Base-by-base conservation (phyloP, 2,329 filamentous ascomycete genomes). In the Fusarium sambucinum region DNA sequence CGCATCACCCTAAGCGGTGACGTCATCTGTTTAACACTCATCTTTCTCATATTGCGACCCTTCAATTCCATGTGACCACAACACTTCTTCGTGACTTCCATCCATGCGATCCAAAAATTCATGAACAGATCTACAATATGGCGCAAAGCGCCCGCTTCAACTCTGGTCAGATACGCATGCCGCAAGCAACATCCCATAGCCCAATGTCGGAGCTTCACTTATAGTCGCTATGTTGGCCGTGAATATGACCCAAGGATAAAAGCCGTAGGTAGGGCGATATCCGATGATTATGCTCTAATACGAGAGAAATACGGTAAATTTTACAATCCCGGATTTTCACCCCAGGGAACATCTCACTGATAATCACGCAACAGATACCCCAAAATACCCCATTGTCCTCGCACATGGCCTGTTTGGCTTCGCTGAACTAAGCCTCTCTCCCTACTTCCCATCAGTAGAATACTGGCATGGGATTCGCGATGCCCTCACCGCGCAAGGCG, bases 401-500 rank as follows among this genome's bases (percentile, higher is more conserved):
- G 88, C 88, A 53, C 89, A 90, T 73, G 89, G 89, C 57, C 81
- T 91, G 48, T 80, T 90, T 52, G 89, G 89, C 71, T 91, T 90
- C 74, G 82, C 86, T 37, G 84, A 89, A 73, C 80, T 90, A 23
- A 80, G 78, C 35, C 74, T 89, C 17, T 81, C 80, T 14, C 80
- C 83, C 2, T 80, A 81, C 69, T 78, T 90, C 4, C 87, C 87
- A 1, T 77, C 84, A 3, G 82, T 90, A 35, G 83, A 87, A 45
- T 90, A 91, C 80, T 91, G 89, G 89, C 84, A 85, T 66, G 88
- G 89, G 51, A 90, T 91, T 67, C 82, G 82, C 23, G 83, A 88
- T 19, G 88, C 86, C 14, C 81, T 91, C 44, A 76, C 71, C 9
- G 81, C 83, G 10, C 85, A 86, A 59, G 83, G 83, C 44, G 80